Conservation (phyloP, 2,329 filamentous ascomycete species). For the Verticillium dahliae region DNA sequence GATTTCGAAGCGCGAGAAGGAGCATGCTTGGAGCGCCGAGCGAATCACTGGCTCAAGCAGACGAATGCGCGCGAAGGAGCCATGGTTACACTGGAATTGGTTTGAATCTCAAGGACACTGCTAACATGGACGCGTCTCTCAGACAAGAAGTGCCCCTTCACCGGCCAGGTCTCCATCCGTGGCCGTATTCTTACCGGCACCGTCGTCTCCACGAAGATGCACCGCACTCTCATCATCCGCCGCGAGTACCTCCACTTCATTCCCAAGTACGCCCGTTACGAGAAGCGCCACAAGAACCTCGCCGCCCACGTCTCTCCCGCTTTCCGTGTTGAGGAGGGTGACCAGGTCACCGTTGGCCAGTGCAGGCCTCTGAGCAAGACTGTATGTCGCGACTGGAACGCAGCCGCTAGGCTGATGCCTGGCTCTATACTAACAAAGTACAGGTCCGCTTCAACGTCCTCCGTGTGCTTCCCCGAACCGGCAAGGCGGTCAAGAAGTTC, state of each 20-base stretch:
- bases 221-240: constrained; percentile 98
- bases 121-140: constrained; percentile 10
- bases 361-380: constrained; percentile 99
- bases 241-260: constrained; percentile 99
- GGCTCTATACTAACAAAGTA: constrained; percentile 6
- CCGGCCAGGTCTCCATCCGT: constrained; percentile 97
- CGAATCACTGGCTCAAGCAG: not conserved
- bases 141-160: constrained; percentile 99
- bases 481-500: constrained; percentile 97
- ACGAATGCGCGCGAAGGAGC: not conserved
- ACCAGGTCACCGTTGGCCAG: constrained; percentile 98
- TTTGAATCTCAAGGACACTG: not conserved
- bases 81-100: not conserved
- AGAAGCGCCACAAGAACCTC: constrained; percentile 99
- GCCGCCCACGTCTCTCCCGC: constrained; percentile 97
- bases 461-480: constrained; percentile 93
- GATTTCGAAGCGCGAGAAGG: not conserved
- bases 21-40: not conserved
- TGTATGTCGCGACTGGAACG: constrained; percentile 54
- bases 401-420: not conserved
- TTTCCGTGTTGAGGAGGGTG: constrained; percentile 99
- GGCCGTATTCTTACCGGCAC: constrained; percentile 99
- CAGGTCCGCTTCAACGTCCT: constrained; percentile 99
- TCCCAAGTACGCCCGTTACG: constrained; percentile 99
- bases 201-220: constrained; percentile 99